Evolutionary conservation across 352 stramenopile genomes (phyloP).

Genomic region (Globisporangium echinulatum): DNA sequence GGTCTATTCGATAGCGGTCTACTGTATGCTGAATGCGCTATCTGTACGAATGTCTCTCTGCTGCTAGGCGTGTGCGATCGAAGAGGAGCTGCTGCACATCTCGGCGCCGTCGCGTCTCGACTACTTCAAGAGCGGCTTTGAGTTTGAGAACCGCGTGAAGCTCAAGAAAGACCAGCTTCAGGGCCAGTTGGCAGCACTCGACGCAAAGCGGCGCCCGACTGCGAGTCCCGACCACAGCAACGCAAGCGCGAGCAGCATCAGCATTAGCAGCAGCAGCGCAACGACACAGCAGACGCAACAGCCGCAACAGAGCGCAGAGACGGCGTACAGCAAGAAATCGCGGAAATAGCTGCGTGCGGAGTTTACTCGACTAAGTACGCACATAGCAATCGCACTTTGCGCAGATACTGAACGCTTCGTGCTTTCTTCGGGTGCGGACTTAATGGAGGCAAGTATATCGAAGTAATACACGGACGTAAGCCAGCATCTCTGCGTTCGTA

Average conservation of each 20-base stretch:
- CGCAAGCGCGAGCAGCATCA: conserved; percentile 16
- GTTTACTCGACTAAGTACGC: too few species aligned
- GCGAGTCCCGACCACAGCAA: conserved; percentile 31
- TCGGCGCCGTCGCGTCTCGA: conserved; percentile 82
- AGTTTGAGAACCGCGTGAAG: conserved; percentile 88
- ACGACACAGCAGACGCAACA: conserved; percentile 7
- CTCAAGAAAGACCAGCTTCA: conserved; percentile 87
- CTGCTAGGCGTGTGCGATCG: conserved; percentile 74
- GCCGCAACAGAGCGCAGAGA: conserved; percentile 10
- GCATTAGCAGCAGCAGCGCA: conserved; percentile 4
- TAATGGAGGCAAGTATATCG: too few species aligned
- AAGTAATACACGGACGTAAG: too few species aligned
- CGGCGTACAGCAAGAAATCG: conserved; percentile 48
- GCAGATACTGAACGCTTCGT: too few species aligned
- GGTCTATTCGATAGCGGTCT: too few species aligned
- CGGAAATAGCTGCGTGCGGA: conserved; percentile 25
- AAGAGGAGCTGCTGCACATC: conserved; percentile 87
- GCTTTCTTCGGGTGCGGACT: too few species aligned
- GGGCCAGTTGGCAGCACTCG: conserved; percentile 71
- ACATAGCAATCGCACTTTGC: too few species aligned
- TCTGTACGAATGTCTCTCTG: neutral
- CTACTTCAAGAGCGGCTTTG: conserved; percentile 89
- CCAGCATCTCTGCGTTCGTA: too few species aligned
- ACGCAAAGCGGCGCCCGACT: conserved; percentile 64
- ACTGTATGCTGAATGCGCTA: too few species aligned